phyloP scores from a whole-genome alignment of 1,139 yeast species.

The Taphrina sp. region DNA sequence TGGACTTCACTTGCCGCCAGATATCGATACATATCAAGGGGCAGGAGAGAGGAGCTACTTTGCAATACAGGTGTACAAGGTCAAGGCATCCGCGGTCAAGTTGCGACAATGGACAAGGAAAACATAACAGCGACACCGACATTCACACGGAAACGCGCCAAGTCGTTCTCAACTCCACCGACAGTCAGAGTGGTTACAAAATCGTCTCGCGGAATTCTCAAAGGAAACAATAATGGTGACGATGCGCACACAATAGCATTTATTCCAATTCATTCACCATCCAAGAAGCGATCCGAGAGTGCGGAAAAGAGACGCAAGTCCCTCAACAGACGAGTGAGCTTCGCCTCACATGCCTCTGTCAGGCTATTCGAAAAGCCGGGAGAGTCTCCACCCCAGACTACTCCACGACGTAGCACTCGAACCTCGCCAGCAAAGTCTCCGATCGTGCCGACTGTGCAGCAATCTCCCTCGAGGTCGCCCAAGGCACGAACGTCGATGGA shows the following conservation, averaged over 20 bases:
- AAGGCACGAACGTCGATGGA: not conserved
- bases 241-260: conserved; percentile 31
- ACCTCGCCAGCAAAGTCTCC: conserved; percentile 35
- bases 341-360: conserved; percentile 39
- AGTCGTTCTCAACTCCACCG: conserved; percentile 29
- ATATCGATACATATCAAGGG: no score
- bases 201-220: conserved; percentile 23
- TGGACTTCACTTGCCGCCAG: no score
- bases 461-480: conserved; percentile 15
- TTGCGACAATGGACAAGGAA: conserved; percentile 24
- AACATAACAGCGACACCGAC: conserved; percentile 21
- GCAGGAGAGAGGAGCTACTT: no score
- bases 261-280: conserved; percentile 24
- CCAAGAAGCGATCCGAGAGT: conserved; percentile 5
- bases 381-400: conserved; percentile 24
- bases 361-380: conserved; percentile 31
- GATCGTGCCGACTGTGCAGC: not conserved
- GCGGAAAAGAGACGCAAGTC: conserved; percentile 32
- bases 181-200: not conserved
- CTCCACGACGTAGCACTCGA: conserved; percentile 15
- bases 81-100: no score
- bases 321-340: conserved; percentile 39
- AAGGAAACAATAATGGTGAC: conserved; percentile 24
- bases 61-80: no score
- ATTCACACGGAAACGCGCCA: conserved; percentile 28